Evolutionary conservation across 768 basidiomycete genomes (phyloP).

Genomic region (Amanita rubescens): DNA sequence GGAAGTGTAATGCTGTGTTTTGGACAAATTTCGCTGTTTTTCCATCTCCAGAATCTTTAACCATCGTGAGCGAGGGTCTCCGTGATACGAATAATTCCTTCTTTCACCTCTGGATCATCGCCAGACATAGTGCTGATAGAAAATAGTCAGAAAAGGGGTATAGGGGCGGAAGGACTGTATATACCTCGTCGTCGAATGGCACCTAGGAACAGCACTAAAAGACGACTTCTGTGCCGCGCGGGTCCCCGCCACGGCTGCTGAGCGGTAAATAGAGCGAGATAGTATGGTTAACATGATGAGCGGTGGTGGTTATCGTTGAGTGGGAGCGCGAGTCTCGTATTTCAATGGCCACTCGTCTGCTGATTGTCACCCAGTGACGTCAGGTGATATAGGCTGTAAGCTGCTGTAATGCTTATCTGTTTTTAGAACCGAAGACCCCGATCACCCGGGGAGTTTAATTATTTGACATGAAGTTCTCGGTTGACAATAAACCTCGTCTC

Average conservation of each 20-base stretch:
- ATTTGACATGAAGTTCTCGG: too few species aligned
- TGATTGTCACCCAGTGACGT: neutral
- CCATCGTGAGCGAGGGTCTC: neutral
- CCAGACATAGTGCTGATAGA: slow-evolving; percentile 5
- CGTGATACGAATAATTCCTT: neutral
- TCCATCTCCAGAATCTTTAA: slow-evolving; percentile 41
- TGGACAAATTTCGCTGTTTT: slow-evolving; percentile 42
- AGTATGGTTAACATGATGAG: neutral
- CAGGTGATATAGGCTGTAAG: neutral
- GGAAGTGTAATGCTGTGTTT: slow-evolving; percentile 37
- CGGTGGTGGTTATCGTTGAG: neutral
- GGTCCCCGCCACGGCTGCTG: neutral
- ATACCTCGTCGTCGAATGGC: neutral
- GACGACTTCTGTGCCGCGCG: neutral
- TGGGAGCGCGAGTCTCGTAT: neutral
- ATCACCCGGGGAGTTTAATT: too few species aligned
- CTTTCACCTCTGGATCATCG: slow-evolving; percentile 4
- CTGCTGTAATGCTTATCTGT: too few species aligned
- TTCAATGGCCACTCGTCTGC: neutral
- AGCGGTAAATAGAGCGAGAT: neutral
- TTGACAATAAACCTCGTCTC: too few species aligned
- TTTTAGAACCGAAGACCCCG: neutral
- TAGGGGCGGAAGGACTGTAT: neutral
- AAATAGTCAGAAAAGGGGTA: neutral
- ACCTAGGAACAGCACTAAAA: neutral